These are phyloP conservation scores for Mycena belliarum DNA, from an alignment of 768 basidiomycete genomes.

Conservation along the genomic window DNA sequence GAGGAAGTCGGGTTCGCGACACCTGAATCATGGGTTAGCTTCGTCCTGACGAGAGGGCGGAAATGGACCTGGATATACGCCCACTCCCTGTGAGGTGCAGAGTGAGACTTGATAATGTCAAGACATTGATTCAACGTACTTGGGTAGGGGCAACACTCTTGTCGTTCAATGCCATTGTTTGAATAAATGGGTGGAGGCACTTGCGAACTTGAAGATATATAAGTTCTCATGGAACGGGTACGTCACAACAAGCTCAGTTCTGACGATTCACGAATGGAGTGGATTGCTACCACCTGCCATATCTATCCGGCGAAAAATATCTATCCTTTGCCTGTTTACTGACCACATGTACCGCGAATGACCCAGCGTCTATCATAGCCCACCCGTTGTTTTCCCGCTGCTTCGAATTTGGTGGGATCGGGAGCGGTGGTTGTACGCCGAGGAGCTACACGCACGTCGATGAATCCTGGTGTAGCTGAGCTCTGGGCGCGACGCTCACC, in stretches of 20 bases:
- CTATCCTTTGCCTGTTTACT: conserved; percentile 65
- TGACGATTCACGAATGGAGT: conserved; percentile 12
- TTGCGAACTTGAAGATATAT: background rate
- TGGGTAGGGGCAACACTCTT: conserved; percentile 23
- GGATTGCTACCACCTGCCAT: conserved; percentile 27
- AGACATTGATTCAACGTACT: no score
- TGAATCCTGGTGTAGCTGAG: background rate
- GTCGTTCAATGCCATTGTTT: conserved; percentile 39
- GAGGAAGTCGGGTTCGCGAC: conserved; percentile 46
- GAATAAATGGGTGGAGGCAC: background rate
- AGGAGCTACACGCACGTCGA: conserved; percentile 47
- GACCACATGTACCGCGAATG: conserved; percentile 78
- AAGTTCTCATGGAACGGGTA: conserved; percentile 4
- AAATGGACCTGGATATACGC: conserved; percentile 36
- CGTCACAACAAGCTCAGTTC: conserved; percentile 21
- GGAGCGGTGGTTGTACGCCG: conserved; percentile 54
- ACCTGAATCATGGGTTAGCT: background rate
- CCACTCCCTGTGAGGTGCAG: conserved; percentile 27
- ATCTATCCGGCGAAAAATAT: conserved; percentile 51
- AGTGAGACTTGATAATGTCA: no score
- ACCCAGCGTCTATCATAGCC: conserved; percentile 83
- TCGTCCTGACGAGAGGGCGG: no score
- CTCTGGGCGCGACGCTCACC: conserved; percentile 28
- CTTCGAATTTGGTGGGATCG: conserved; percentile 64
- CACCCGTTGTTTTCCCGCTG: conserved; percentile 67